Percentiles rank a stretch among this genome's conserved stretches.
These are phyloP conservation scores for Apiospora malaysiana DNA, from an alignment of 2,329 filamentous ascomycete species.

Conservation along the genomic window DNA sequence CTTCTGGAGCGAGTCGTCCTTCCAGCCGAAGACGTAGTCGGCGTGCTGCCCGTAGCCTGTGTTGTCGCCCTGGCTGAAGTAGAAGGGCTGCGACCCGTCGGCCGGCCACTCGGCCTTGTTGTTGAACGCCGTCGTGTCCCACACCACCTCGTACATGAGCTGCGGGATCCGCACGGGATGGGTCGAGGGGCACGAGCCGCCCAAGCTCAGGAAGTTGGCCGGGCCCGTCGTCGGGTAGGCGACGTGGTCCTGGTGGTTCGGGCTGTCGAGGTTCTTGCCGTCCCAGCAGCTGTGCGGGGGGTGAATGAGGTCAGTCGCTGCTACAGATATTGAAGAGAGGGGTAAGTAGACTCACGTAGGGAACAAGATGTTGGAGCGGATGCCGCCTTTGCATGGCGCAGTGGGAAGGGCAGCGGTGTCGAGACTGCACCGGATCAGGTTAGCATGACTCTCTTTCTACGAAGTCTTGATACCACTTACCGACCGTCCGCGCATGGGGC, in stretches of 20 bases:
- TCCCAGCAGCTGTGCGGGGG: conserved; percentile 58
- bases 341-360: conserved; percentile 49
- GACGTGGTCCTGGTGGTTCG: conserved; percentile 62
- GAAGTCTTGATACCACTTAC: conserved; percentile 27
- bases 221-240: conserved; percentile 52
- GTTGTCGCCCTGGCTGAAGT: conserved; percentile 36
- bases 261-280: conserved; percentile 59
- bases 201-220: conserved; percentile 46
- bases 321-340: neutral
- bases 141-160: conserved; percentile 67
- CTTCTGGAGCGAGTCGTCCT: conserved; percentile 26
- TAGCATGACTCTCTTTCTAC: neutral
- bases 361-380: conserved; percentile 58
- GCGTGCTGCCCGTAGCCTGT: conserved; percentile 27
- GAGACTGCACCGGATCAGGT: conserved; percentile 21
- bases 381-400: conserved; percentile 54
- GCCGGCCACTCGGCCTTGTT: conserved; percentile 36
- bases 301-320: neutral
- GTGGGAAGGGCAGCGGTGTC: conserved; percentile 57
- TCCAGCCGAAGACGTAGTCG: conserved; percentile 28
- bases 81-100: conserved; percentile 40
- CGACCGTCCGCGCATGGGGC: conserved; percentile 38
- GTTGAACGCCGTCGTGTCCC: conserved; percentile 43
- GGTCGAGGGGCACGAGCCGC: conserved; percentile 50
- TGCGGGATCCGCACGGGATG: conserved; percentile 62